These are phyloP conservation scores for Ophiorrhiza pumila DNA, from an alignment of 257 asterid species.

Conservation along the genomic window DNA sequence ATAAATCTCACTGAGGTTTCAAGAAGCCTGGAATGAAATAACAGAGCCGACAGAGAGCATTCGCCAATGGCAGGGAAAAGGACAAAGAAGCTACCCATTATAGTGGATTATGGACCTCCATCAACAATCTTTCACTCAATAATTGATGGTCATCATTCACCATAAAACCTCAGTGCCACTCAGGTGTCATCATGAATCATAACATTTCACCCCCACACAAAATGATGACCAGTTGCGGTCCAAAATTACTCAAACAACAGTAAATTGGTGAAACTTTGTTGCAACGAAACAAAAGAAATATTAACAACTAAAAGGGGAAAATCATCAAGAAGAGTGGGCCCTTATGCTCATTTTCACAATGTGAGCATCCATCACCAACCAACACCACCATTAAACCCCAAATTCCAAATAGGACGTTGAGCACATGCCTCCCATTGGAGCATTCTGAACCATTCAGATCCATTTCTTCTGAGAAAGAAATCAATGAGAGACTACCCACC, in stretches of 20 bases:
- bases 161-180: conserved; percentile 47
- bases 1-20: conserved; percentile 27
- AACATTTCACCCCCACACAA: conserved; percentile 16
- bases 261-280: conserved; percentile 21
- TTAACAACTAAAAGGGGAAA: conserved; percentile 14
- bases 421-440: conserved; percentile 45
- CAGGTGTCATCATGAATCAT: conserved; percentile 32
- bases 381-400: conserved; percentile 44
- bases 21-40: conserved; percentile 16
- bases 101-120: conserved; percentile 53
- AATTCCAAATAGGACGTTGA: conserved; percentile 32
- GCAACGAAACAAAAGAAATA: conserved; percentile 1
- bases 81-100: conserved; percentile 44
- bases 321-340: conserved; percentile 39
- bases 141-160: conserved; percentile 46
- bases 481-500: conserved; percentile 25
- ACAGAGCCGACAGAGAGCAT: conserved; percentile 30
- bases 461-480: conserved; percentile 30
- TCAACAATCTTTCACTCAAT: conserved; percentile 46
- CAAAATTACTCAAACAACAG: conserved; percentile 30
- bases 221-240: conserved; percentile 19
- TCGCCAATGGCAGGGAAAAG: conserved; percentile 31
- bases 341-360: conserved; percentile 39
- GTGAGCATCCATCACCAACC: conserved; percentile 52
- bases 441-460: conserved; percentile 32